Conservation (phyloP, 768 basidiomycete species). For the Scleroderma bovista region DNA sequence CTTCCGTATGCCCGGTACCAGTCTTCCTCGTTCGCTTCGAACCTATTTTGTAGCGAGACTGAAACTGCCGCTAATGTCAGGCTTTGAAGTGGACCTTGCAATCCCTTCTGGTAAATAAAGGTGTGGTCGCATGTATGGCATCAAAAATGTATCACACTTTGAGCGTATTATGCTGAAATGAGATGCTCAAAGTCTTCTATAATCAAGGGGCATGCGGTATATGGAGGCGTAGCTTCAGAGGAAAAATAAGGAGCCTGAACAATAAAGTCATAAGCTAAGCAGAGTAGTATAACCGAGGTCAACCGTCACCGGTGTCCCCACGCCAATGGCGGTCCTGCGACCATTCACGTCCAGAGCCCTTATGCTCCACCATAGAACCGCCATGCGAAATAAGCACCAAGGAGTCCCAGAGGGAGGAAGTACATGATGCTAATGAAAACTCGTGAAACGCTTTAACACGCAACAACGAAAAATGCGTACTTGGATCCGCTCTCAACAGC, state of each 20-base stretch:
- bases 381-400: conserved; percentile 88
- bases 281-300: background rate
- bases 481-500: conserved; percentile 67
- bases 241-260: background rate
- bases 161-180: too few species aligned
- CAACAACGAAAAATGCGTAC: conserved; percentile 33
- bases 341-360: conserved; percentile 10
- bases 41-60: too few species aligned
- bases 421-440: conserved; percentile 58
- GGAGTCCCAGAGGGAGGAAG: conserved; percentile 71
- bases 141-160: too few species aligned
- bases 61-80: too few species aligned
- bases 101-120: too few species aligned
- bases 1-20: background rate
- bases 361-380: conserved; percentile 54
- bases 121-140: too few species aligned
- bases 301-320: too few species aligned
- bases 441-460: conserved; percentile 8
- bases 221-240: background rate
- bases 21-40: background rate
- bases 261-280: background rate
- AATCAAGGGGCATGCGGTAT: background rate
- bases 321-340: background rate
- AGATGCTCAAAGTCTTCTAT: background rate
- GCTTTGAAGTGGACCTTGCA: too few species aligned